Conservation (phyloP, 2,329 filamentous ascomycete genomes). For the Dendrostoma leiphaemia region DNA sequence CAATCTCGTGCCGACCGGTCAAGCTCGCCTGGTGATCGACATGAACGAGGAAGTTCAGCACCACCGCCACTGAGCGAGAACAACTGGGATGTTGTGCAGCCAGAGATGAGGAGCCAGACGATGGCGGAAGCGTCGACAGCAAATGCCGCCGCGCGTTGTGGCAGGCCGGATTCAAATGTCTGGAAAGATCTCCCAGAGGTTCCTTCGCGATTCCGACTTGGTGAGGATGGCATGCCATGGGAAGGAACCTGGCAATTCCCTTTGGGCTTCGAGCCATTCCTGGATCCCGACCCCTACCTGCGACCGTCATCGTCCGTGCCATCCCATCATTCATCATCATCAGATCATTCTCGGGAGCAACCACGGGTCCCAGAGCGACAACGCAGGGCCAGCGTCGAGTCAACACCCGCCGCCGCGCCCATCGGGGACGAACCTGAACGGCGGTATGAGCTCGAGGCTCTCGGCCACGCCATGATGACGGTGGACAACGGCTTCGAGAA, state of each 20-base stretch:
- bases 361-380: neutral
- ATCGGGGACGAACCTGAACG: constrained; percentile 33
- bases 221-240: constrained; percentile 49
- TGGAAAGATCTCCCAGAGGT: constrained; percentile 44
- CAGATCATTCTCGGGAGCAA: neutral
- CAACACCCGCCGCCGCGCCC: too few relatives aligned
- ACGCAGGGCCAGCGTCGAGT: constrained; percentile 22
- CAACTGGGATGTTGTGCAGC: constrained; percentile 41
- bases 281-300: constrained; percentile 27
- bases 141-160: constrained; percentile 14
- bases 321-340: neutral
- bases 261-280: constrained; percentile 26
- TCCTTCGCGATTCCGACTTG: constrained; percentile 39
- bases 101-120: constrained; percentile 28
- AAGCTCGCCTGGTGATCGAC: constrained; percentile 17
- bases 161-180: constrained; percentile 23
- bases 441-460: constrained; percentile 42
- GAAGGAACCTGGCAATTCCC: constrained; percentile 35
- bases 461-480: constrained; percentile 54
- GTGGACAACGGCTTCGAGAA: constrained; percentile 58
- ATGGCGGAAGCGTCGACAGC: constrained; percentile 24
- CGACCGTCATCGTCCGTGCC: constrained; percentile 19
- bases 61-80: constrained; percentile 47
- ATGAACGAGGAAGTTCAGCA: constrained; percentile 47
- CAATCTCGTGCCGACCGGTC: constrained; percentile 21